Conservation (phyloP, 2,329 filamentous ascomycete species). For the Aspergillus sp. region DNA sequence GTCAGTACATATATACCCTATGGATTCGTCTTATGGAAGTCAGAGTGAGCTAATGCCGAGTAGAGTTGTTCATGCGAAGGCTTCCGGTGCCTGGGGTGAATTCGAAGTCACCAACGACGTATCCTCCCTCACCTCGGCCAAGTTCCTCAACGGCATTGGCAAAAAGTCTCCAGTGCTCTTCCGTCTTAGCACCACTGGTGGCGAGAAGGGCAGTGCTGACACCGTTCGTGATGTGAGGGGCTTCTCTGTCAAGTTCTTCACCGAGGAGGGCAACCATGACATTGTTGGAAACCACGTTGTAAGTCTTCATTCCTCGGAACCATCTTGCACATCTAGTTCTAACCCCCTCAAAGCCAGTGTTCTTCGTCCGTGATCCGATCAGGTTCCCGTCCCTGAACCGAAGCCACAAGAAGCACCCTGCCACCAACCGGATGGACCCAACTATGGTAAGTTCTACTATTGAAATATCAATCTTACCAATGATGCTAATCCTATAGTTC, state of each 20-base stretch:
- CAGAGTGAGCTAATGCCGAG: neutral
- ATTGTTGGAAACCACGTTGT: conserved; percentile 42
- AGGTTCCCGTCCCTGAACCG: conserved; percentile 33
- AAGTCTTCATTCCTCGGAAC: neutral
- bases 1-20: conserved; percentile 7
- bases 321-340: neutral
- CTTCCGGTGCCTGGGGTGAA: conserved; percentile 57
- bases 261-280: conserved; percentile 71
- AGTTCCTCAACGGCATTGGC: conserved; percentile 55
- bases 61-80: conserved; percentile 60
- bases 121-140: conserved; percentile 55
- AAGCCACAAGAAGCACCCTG: conserved; percentile 5
- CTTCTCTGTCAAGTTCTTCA: conserved; percentile 77
- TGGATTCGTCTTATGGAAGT: neutral
- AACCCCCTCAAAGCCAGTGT: conserved; percentile 26
- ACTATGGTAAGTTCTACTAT: neutral
- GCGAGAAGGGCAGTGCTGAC: conserved; percentile 67
- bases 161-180: conserved; percentile 53
- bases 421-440: conserved; percentile 4
- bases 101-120: conserved; percentile 63
- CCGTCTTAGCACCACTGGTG: conserved; percentile 2
- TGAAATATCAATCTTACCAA: neutral
- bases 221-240: conserved; percentile 79
- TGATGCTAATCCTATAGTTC: conserved; percentile 43
- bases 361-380: conserved; percentile 44